Conservation (phyloP, 176 grass and related monocot genomes). For the Urochloa ruziziensis region DNA sequence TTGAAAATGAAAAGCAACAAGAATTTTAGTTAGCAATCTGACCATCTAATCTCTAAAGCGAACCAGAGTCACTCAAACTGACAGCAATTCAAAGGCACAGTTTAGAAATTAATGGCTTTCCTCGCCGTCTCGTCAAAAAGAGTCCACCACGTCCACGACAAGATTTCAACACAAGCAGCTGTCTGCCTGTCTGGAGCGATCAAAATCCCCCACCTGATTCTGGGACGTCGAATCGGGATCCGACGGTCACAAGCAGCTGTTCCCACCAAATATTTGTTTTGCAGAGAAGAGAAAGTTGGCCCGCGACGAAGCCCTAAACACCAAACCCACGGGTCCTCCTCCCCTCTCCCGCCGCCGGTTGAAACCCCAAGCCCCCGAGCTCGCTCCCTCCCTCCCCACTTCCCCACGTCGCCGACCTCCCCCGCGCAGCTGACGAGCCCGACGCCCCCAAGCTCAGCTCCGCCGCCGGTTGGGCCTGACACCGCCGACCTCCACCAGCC, state of each 20-base stretch:
- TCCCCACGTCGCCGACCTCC: neutral
- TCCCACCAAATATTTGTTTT: neutral
- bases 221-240: neutral
- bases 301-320: neutral
- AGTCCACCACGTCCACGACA: too few species aligned
- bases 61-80: too few species aligned
- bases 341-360: neutral
- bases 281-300: neutral
- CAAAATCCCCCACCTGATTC: neutral
- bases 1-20: too few species aligned
- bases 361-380: neutral
- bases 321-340: neutral
- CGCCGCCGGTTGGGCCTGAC: neutral
- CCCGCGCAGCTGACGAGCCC: neutral
- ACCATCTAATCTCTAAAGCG: too few species aligned
- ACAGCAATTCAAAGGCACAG: too few species aligned
- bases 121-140: too few species aligned
- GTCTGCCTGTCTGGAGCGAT: too few species aligned
- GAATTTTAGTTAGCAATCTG: too few species aligned
- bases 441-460: neutral
- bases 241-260: neutral
- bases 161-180: too few species aligned
- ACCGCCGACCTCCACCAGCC: neutral
- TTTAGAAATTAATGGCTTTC: too few species aligned
- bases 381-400: neutral